phyloP scores from a whole-genome alignment of 257 asterid genomes.

The Forsythia suspensa region DNA sequence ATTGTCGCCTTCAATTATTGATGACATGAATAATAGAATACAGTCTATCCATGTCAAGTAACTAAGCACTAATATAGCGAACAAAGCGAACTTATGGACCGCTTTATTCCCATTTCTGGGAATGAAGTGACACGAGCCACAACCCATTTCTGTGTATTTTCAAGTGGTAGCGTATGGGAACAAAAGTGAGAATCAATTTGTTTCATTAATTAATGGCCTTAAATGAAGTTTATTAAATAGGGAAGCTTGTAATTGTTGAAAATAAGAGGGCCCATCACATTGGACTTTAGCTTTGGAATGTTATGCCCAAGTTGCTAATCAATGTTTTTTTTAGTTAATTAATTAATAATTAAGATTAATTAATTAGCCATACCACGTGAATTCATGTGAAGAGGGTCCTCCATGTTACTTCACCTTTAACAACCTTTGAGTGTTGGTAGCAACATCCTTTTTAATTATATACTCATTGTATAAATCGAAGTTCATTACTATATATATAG shows the following conservation, averaged over 20 bases:
- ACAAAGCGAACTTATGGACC: no score
- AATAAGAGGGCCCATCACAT: conserved; percentile 39
- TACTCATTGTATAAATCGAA: no score
- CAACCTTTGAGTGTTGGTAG: neutral
- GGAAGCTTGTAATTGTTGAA: conserved; percentile 33
- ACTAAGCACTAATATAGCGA: no score
- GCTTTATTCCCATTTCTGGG: no score
- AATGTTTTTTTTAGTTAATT: conserved; percentile 2
- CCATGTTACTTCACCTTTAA: conserved; percentile 27
- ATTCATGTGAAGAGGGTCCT: conserved; percentile 61
- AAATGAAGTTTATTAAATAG: neutral
- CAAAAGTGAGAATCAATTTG: conserved; percentile 39
- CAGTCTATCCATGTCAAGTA: no score
- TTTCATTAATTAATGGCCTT: conserved; percentile 18
- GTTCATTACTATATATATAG: no score
- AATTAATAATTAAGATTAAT: neutral
- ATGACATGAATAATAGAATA: no score
- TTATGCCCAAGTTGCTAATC: conserved; percentile 29
- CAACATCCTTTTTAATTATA: neutral
- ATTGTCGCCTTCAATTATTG: no score
- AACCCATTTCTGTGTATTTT: neutral
- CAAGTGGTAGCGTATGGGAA: conserved; percentile 24
- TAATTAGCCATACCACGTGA: conserved; percentile 55
- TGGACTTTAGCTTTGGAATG: conserved; percentile 42
- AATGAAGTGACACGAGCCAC: no score